Base-by-base conservation (phyloP, 306 rosid genomes). In the Castanea sativa region DNA sequence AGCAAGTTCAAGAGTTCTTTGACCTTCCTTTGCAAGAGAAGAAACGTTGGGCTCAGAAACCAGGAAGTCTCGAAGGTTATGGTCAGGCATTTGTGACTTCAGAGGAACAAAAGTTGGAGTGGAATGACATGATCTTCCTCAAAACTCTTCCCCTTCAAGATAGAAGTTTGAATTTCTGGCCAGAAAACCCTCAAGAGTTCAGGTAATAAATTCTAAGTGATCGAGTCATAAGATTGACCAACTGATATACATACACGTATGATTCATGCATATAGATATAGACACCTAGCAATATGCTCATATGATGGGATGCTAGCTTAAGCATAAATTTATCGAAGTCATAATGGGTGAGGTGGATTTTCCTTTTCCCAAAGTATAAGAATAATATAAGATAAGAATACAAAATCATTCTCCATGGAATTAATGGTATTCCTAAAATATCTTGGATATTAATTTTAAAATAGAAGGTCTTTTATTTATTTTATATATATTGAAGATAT, bases 81-180 rank as follows among this genome's bases (percentile, higher is more conserved):
- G 91, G 91, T 55, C 88, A 87, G 81, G 85, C 85, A 78, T 85
- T 87, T 82, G 88, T 87, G 11, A 75, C 87, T 68, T 82, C 87
- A 10, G 74, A 87, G 27, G 79, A 82, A 1, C 88, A 87, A 68
- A 87, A 65, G 71, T 76, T 87, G 27, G 87, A 87, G 60, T 87
- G 91, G 91, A 87, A 87, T 82, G 91, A 87, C 82, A 85, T 87
- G 90, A 80, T 85, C 71, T 82, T 87, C 72, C 88, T 87, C 73
- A 79, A 82, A 74, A 71, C 82, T 78, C 80, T 80, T 33, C 91
- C 88, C 20, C 56, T 49, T 53, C 70, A 82, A 55, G 72, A 65
- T 33, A 78, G 88, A 74, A 80, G 85, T 14, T 75, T 85, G 72
- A 77, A 85, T 80, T 65, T 82, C 73, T 87, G 91, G 91, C 88